Conservation (phyloP, 345 rosid genomes). For the Syzygium grande region DNA sequence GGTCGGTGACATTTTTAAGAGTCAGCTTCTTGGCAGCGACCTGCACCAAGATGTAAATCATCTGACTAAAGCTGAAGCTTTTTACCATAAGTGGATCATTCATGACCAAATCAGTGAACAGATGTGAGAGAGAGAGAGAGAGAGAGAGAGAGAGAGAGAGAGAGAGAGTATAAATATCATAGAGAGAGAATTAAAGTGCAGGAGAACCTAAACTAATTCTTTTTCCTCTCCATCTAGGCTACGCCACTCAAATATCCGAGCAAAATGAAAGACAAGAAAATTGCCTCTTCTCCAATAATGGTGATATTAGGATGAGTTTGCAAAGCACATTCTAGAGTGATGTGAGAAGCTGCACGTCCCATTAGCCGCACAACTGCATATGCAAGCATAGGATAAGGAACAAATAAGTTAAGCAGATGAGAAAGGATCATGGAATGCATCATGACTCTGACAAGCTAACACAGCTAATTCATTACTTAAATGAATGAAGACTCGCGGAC, state of each 20-base stretch:
- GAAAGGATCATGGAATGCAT: background rate
- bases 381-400: background rate
- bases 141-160: too few species aligned
- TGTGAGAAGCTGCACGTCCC: conserved; percentile 99
- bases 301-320: conserved; percentile 97
- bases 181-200: background rate
- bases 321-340: conserved; percentile 94
- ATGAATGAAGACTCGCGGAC: background rate
- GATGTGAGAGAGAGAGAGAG: too few species aligned
- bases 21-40: conserved; percentile 75
- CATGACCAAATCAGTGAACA: background rate
- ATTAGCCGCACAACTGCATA: conserved; percentile 87
- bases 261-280: background rate
- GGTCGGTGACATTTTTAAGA: conserved; percentile 79
- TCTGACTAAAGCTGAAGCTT: background rate
- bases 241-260: background rate
- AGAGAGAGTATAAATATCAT: background rate
- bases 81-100: background rate
- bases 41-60: conserved; percentile 17
- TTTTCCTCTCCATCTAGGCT: background rate
- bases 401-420: background rate
- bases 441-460: background rate
- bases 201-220: background rate
- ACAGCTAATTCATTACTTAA: background rate
- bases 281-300: conserved; percentile 94